These are phyloP conservation scores for Exophiala sideris DNA, from an alignment of 2,329 filamentous ascomycete species.

Conservation along the genomic window DNA sequence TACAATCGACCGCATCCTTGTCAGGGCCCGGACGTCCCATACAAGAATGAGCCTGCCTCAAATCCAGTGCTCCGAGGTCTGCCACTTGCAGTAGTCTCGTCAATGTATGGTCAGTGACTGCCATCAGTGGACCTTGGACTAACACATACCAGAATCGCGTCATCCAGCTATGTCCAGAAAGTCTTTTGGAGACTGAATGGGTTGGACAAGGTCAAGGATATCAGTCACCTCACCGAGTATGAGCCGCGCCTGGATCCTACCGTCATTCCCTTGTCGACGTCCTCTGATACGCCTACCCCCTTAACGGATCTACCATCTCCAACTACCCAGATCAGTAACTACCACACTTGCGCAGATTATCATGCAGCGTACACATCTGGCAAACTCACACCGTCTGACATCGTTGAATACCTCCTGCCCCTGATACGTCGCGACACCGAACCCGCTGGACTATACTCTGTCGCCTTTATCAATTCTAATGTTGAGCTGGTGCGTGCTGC, in stretches of 20 bases:
- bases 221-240: constrained; percentile 54
- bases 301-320: constrained; percentile 30
- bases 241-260: constrained; percentile 56
- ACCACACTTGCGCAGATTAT: constrained; percentile 72
- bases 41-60: constrained; percentile 50
- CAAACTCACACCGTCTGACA: constrained; percentile 66
- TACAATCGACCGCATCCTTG: constrained; percentile 38
- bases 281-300: constrained; percentile 8
- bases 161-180: constrained; percentile 59
- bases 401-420: constrained; percentile 68
- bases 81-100: constrained; percentile 59
- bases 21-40: constrained; percentile 42
- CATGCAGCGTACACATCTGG: constrained; percentile 70
- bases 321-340: constrained; percentile 45
- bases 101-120: constrained; percentile 48
- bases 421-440: constrained; percentile 61
- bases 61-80: constrained; percentile 70
- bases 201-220: constrained; percentile 56
- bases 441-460: constrained; percentile 60
- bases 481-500: constrained; percentile 62
- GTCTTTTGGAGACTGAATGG: constrained; percentile 70
- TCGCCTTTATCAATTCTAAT: constrained; percentile 69
- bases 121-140: not conserved
- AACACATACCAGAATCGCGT: constrained; percentile 50
- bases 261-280: constrained; percentile 46